Evolutionary conservation across 768 basidiomycete genomes (phyloP), one percentile per base, ranked within the genome.

Genomic region (Paxillus rubicundulus): DNA sequence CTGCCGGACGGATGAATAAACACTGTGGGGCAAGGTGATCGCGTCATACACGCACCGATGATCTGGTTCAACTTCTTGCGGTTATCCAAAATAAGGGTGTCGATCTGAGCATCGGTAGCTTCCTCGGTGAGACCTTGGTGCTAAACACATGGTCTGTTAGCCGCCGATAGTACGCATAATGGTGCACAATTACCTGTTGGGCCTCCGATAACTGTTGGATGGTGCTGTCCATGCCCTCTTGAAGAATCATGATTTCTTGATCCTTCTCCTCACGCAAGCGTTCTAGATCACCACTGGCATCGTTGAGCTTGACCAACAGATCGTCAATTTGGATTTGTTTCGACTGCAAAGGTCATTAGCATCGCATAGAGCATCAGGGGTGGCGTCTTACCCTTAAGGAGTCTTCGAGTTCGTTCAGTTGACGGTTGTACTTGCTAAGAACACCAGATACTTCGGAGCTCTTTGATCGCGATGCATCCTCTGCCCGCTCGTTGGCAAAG

Each of bases 291-390:
- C 74, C 80, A 21, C 78, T 71, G 47, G 89, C 81, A 52, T 80
- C 78, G 64, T 97, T 83, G 59, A 98, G 72, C 71, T 92, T 95
- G 57, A 69, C 67, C 24, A 97, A 78, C 16, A 98, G 76, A 51
- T 98, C 94, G 64, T 99, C 97, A 55, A 99, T 96, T 69, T 96
- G 94, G 56, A 89, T 77, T 82, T 98, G 96, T 70, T 99, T 99
- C 28, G 90, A 71, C 96, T 98, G 61, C 24, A 44, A 41, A 45
- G 41, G 34, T 47, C 33, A 45, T 71, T 9, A 70, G 51, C 45
- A 51, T 50, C 47, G 42, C 14, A 21, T 21, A 1, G 9, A 12
- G 21, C 32, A 13, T 8, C 12, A 17, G 36, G 14, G 18, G 18
- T 9, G 28, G 27, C 9, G 17, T 67, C 86, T 50, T 72, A 96